Evolutionary conservation across 192 early-diverging fungal species (phyloP).

Genomic region (Backusella tarrabulga): DNA sequence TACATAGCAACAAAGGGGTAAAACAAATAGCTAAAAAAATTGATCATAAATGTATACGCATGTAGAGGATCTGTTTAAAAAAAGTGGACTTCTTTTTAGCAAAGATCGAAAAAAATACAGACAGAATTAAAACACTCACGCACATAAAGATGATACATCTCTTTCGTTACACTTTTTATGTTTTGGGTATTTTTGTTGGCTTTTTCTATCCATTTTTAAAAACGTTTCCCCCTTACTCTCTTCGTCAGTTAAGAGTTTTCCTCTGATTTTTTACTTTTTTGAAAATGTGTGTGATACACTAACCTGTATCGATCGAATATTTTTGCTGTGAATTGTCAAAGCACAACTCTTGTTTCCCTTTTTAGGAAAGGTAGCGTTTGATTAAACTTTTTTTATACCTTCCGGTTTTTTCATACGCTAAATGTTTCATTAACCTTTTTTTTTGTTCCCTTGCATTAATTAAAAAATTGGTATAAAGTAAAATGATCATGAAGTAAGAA

Average conservation of each 20-base stretch:
- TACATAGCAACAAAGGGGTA: background rate
- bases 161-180: background rate
- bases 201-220: background rate
- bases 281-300: slow-evolving; percentile 6
- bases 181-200: background rate
- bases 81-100: background rate
- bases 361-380: background rate
- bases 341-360: background rate
- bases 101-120: background rate
- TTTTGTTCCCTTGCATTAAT: background rate
- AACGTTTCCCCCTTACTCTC: background rate
- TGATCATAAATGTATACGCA: background rate
- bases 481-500: background rate
- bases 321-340: background rate
- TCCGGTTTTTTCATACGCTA: background rate
- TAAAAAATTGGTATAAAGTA: background rate
- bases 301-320: background rate
- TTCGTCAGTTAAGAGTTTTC: background rate
- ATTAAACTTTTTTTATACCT: background rate
- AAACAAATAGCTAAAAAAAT: background rate
- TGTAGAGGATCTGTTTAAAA: background rate
- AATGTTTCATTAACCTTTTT: background rate
- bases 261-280: background rate
- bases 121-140: background rate
- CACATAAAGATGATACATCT: background rate